Conservation (phyloP, 345 rosid genomes). For the Salix purpurea region DNA sequence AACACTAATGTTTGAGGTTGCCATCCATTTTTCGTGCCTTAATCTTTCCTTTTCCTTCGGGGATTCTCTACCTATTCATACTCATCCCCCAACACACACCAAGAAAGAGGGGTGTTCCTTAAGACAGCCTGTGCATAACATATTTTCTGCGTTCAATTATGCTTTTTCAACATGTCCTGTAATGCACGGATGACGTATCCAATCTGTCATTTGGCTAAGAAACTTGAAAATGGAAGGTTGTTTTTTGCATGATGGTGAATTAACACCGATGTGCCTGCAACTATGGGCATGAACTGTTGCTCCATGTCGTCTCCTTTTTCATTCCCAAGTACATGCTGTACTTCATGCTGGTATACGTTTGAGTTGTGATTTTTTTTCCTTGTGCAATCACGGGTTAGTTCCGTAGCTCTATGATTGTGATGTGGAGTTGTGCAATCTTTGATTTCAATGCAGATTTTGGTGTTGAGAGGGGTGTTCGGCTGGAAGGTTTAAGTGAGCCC, state of each 20-base stretch:
- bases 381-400: not conserved
- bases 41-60: not conserved
- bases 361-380: not conserved
- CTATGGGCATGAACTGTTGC: not conserved
- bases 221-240: not conserved
- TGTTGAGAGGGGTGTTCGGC: conserved; percentile 56
- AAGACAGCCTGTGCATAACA: not conserved
- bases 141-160: not conserved
- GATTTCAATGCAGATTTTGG: conserved; percentile 48
- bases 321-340: not conserved
- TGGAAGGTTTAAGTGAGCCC: conserved; percentile 53
- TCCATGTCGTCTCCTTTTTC: not conserved
- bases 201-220: not conserved
- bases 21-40: not conserved
- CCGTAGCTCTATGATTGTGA: not conserved
- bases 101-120: not conserved
- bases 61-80: not conserved
- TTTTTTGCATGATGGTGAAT: not conserved
- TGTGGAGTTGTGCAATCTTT: not conserved
- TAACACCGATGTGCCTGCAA: too few species aligned
- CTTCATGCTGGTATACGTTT: not conserved
- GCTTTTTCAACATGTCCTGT: not conserved
- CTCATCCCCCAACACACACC: not conserved
- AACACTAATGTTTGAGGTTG: not conserved
- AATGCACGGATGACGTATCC: not conserved